phyloP scores from a whole-genome alignment of 2,329 filamentous ascomycete genomes.

The Scedosporium minutisporum region DNA sequence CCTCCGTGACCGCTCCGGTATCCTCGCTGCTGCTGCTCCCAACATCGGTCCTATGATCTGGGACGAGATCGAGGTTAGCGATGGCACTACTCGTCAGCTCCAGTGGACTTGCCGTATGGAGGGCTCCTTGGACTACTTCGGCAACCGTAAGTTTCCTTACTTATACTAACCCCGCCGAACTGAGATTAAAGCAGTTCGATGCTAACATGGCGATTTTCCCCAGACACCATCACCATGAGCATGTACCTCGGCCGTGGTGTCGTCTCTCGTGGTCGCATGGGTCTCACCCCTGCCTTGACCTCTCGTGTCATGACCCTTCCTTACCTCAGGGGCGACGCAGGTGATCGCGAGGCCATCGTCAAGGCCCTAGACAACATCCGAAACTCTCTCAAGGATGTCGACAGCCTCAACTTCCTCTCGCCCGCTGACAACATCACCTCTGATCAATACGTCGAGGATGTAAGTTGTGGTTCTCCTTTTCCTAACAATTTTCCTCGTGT shows the following conservation, averaged over 20 bases:
- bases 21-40: constrained; percentile 54
- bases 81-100: constrained; percentile 52
- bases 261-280: constrained; percentile 51
- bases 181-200: no score
- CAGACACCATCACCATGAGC: constrained; percentile 41
- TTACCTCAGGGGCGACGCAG: constrained; percentile 43
- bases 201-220: not conserved
- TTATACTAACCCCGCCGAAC: not conserved
- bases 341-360: constrained; percentile 55
- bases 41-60: constrained; percentile 51
- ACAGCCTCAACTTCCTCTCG: constrained; percentile 36
- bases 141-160: constrained; percentile 18
- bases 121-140: constrained; percentile 32
- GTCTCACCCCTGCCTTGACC: constrained; percentile 46
- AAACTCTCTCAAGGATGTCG: constrained; percentile 40
- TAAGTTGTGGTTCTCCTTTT: not conserved
- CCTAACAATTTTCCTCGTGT: not conserved
- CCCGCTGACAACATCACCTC: not conserved
- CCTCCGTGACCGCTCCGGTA: constrained; percentile 39
- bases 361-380: constrained; percentile 52
- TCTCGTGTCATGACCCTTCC: constrained; percentile 51
- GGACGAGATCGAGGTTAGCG: constrained; percentile 45
- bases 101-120: constrained; percentile 60
- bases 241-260: constrained; percentile 57
- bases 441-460: constrained; percentile 4